Conservation (phyloP, 2,329 filamentous ascomycete species). For the Fusarium sp. region DNA sequence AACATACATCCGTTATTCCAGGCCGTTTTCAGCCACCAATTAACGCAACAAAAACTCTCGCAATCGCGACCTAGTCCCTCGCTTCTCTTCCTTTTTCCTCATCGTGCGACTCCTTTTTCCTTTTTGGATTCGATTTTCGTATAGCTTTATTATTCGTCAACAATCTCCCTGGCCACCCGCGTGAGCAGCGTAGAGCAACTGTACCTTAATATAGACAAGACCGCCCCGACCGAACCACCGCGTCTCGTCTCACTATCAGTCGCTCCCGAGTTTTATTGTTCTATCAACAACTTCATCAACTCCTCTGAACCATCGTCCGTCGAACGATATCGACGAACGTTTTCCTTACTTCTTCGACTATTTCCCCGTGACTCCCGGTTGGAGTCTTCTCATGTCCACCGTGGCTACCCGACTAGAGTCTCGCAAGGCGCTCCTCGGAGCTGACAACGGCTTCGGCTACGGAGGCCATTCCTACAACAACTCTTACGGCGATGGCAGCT, state of each 20-base stretch:
- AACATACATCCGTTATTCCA: conserved; percentile 20
- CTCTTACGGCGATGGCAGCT: conserved; percentile 45
- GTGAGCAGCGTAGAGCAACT: conserved; percentile 11
- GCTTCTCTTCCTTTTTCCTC: conserved; percentile 22
- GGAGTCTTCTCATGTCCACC: conserved; percentile 50
- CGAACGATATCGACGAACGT: conserved; percentile 22
- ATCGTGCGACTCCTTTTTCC: conserved; percentile 25
- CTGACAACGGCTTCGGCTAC: conserved; percentile 53
- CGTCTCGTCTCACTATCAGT: conserved; percentile 22
- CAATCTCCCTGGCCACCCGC: conserved; percentile 13
- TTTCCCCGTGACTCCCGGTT: conserved; percentile 50
- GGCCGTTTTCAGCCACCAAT: conserved; percentile 26
- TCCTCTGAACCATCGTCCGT: conserved; percentile 16
- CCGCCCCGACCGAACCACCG: conserved; percentile 23
- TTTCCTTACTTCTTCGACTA: conserved; percentile 10
- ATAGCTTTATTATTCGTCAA: conserved; percentile 16
- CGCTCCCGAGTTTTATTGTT: conserved; percentile 4
- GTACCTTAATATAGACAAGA: conserved; percentile 25
- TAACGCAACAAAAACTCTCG: conserved; percentile 9
- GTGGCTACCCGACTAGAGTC: conserved; percentile 56
- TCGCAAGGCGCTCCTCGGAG: conserved; percentile 54
- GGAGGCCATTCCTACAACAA: conserved; percentile 49
- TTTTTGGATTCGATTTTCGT: conserved; percentile 16
- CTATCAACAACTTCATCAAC: conserved; percentile 1
- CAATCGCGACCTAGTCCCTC: conserved; percentile 33